These are phyloP conservation scores for Wickerhamiella azyma DNA, from an alignment of 805 yeast genomes.

Conservation along the genomic window DNA sequence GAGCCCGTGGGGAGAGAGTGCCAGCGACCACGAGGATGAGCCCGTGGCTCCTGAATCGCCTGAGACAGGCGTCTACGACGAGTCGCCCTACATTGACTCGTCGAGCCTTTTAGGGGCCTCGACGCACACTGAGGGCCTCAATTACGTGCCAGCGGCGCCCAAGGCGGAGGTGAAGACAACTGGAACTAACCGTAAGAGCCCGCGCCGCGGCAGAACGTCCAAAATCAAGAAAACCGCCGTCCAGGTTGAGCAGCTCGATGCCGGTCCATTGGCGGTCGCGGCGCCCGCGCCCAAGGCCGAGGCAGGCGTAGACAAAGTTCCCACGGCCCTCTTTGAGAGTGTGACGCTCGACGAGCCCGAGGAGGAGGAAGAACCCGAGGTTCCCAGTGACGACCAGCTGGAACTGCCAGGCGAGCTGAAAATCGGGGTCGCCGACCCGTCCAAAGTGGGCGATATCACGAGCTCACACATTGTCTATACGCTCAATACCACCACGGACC, in stretches of 20 bases:
- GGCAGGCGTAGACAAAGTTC: no score
- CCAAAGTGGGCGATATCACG: slow-evolving; percentile 81
- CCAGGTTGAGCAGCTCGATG: background rate
- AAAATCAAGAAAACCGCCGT: slow-evolving; percentile 1
- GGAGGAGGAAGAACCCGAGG: background rate
- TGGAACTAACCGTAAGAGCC: background rate
- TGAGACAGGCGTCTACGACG: background rate
- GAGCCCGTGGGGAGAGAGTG: slow-evolving; percentile 5
- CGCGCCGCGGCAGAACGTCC: slow-evolving; percentile 2
- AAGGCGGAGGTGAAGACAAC: background rate
- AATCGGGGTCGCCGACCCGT: slow-evolving; percentile 77
- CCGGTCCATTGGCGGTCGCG: slow-evolving; percentile 1
- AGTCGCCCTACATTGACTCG: slow-evolving; percentile 1
- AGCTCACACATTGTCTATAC: slow-evolving; percentile 80
- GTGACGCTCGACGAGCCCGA: slow-evolving; percentile 1
- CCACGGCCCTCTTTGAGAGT: background rate
- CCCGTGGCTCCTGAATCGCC: background rate
- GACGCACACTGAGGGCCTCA: slow-evolving; percentile 3
- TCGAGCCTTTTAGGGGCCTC: slow-evolving; percentile 1
- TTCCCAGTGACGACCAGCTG: background rate
- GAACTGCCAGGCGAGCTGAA: slow-evolving; percentile 14
- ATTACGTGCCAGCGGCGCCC: background rate
- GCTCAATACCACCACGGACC: slow-evolving; percentile 48
- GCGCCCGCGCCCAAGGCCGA: background rate
- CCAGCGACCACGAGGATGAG: slow-evolving; percentile 3